Percentiles rank a stretch among this genome's conserved stretches.
Evolutionary conservation across 768 basidiomycete species (phyloP).

Genomic region (Candolleomyces eurysporus): DNA sequence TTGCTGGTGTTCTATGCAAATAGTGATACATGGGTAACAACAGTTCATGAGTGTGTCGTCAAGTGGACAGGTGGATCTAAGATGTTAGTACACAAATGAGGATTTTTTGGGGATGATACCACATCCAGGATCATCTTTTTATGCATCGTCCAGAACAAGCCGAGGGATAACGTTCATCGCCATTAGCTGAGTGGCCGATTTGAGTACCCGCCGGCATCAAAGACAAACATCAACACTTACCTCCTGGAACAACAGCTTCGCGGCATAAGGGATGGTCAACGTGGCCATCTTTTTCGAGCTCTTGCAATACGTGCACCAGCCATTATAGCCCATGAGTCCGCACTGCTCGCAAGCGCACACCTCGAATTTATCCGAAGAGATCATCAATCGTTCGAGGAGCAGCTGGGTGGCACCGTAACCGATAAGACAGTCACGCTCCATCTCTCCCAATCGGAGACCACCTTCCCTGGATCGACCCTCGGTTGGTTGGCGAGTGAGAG

Average conservation of each 20-base stretch:
- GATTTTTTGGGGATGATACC: too few species aligned
- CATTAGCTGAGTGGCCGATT: slow-evolving; percentile 63
- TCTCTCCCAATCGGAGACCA: slow-evolving; percentile 94
- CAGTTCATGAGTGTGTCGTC: too few species aligned
- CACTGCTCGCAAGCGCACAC: slow-evolving; percentile 94
- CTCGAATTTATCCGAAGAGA: slow-evolving; percentile 97
- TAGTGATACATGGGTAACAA: too few species aligned
- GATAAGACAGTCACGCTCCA: slow-evolving; percentile 98
- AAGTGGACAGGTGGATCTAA: too few species aligned
- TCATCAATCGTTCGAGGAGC: slow-evolving; percentile 95
- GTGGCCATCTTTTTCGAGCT: slow-evolving; percentile 95
- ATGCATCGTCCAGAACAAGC: slow-evolving; percentile 80
- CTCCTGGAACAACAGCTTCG: slow-evolving; percentile 91
- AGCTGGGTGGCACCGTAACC: slow-evolving; percentile 99
- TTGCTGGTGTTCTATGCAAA: too few species aligned
- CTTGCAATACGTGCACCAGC: slow-evolving; percentile 99
- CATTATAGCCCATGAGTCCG: slow-evolving; percentile 91
- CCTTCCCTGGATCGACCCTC: slow-evolving; percentile 98
- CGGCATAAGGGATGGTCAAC: slow-evolving; percentile 94
- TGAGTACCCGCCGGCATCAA: background rate
- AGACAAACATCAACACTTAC: slow-evolving; percentile 34
- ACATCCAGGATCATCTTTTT: slow-evolving; percentile 9
- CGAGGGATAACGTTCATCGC: slow-evolving; percentile 97
- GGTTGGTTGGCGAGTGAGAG: slow-evolving; percentile 94
- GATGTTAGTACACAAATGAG: too few species aligned